Percentiles rank a stretch among this genome's conserved stretches.
phyloP scores from a whole-genome alignment of 2,329 filamentous ascomycete genomes.

The Trichoderma sp. region DNA sequence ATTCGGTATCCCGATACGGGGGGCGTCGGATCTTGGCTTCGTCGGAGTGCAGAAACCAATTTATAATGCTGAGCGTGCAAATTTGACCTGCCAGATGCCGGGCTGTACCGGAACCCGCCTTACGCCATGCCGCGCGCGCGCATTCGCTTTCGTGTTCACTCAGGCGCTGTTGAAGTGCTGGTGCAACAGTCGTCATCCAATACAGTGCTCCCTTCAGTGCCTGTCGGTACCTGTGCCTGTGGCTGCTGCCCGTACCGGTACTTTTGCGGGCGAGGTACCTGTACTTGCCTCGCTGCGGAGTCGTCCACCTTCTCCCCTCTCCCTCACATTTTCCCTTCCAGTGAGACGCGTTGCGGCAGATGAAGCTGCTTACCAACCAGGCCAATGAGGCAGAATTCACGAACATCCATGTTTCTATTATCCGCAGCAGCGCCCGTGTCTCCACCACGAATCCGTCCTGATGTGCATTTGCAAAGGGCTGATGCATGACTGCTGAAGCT shows the following conservation, averaged over 20 bases:
- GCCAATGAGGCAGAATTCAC: conserved; percentile 2
- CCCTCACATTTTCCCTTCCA: background rate
- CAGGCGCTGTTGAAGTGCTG: background rate
- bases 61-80: background rate
- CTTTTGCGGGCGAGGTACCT: background rate
- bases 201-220: background rate
- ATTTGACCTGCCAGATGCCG: background rate
- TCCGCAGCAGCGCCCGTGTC: conserved; percentile 7
- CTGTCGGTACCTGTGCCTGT: background rate
- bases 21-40: background rate
- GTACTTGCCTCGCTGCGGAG: conserved; percentile 2
- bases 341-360: background rate
- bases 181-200: background rate
- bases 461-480: background rate
- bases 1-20: background rate
- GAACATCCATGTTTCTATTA: background rate
- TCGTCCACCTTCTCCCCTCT: background rate
- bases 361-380: background rate
- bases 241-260: background rate
- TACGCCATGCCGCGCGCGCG: background rate
- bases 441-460: background rate
- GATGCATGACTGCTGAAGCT: background rate
- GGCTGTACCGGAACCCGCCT: background rate
- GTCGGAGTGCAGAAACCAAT: background rate
- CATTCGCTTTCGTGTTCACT: conserved; percentile 2